Conservation (phyloP, 148 eudicot genomes). For the Pharnaceum exiguum region DNA sequence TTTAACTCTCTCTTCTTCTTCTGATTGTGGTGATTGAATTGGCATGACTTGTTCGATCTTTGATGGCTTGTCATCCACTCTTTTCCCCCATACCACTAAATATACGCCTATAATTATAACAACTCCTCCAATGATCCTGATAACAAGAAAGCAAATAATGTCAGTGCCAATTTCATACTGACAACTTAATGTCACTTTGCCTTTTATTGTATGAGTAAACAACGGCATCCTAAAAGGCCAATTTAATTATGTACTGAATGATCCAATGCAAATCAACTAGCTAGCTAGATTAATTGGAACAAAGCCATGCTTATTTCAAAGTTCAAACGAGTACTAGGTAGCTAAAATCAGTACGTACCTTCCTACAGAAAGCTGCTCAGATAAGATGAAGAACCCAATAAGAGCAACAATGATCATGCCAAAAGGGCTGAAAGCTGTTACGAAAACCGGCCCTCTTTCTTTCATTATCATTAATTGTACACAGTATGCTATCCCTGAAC, state of each 20-base stretch:
- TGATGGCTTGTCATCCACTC: constrained; percentile 15
- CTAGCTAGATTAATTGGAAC: background rate
- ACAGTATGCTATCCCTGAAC: constrained; percentile 60
- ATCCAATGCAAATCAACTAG: background rate
- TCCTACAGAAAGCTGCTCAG: constrained; percentile 59
- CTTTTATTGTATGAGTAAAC: background rate
- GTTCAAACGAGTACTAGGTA: background rate
- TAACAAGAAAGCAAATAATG: background rate
- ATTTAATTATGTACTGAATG: background rate
- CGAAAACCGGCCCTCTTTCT: constrained; percentile 81
- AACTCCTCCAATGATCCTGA: constrained; percentile 56
- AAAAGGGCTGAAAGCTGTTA: constrained; percentile 69
- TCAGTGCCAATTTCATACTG: no score
- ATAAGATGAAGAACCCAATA: constrained; percentile 50
- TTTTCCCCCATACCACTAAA: constrained; percentile 63
- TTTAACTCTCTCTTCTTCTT: background rate
- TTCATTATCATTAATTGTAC: constrained; percentile 57
- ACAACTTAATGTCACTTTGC: background rate
- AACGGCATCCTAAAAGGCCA: no score
- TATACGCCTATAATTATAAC: constrained; percentile 62
- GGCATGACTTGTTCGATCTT: constrained; percentile 7
- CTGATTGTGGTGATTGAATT: constrained; percentile 3
- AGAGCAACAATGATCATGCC: constrained; percentile 74
- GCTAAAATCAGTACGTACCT: constrained; percentile 43
- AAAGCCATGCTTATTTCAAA: background rate